Evolutionary conservation across 1,284 basidiomycete species (phyloP).

Genomic region (Cryptococcus jaspeensis): DNA sequence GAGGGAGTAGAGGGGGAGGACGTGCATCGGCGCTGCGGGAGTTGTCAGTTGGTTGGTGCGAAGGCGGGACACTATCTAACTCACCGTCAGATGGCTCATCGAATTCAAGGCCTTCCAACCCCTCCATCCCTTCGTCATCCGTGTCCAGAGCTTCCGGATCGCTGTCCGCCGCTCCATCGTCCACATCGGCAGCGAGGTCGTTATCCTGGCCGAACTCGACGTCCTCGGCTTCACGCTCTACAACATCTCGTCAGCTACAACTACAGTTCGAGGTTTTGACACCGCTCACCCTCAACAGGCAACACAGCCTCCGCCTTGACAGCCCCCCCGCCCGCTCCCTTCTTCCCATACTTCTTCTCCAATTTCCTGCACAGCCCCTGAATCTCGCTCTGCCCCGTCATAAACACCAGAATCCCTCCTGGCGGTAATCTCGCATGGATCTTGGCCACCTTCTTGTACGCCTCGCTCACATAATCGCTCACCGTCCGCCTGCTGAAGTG

Average conservation of each 20-base stretch:
- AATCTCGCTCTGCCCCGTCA: slow-evolving; percentile 77
- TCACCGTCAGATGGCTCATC: slow-evolving; percentile 52
- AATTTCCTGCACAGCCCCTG: slow-evolving; percentile 66
- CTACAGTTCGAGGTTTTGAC: slow-evolving; percentile 55
- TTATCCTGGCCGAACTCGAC: slow-evolving; percentile 49
- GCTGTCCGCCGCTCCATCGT: slow-evolving; percentile 50
- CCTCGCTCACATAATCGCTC: slow-evolving; percentile 85
- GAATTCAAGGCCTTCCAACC: slow-evolving; percentile 39
- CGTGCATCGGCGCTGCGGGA: slow-evolving; percentile 63
- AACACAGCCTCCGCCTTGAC: slow-evolving; percentile 8
- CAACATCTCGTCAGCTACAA: slow-evolving; percentile 52
- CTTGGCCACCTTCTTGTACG: slow-evolving; percentile 83
- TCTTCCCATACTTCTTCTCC: slow-evolving; percentile 69
- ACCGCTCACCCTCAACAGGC: slow-evolving; percentile 41
- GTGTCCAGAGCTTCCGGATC: slow-evolving; percentile 53
- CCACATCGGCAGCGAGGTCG: slow-evolving; percentile 55
- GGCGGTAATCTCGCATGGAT: slow-evolving; percentile 70
- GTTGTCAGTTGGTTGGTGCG: slow-evolving; percentile 3
- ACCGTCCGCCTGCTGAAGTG: slow-evolving; percentile 88
- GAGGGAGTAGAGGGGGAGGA: slow-evolving; percentile 72
- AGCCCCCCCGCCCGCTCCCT: slow-evolving; percentile 7
- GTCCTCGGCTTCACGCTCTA: slow-evolving; percentile 51
- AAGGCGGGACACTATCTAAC: slow-evolving; percentile 4
- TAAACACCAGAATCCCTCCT: slow-evolving; percentile 70
- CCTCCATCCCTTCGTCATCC: slow-evolving; percentile 52